A percentile compares a stretch with the other conserved stretches of the same genome.
phyloP scores from a whole-genome alignment of 78 protist genomes.

The Polysphondylium violaceum region DNA sequence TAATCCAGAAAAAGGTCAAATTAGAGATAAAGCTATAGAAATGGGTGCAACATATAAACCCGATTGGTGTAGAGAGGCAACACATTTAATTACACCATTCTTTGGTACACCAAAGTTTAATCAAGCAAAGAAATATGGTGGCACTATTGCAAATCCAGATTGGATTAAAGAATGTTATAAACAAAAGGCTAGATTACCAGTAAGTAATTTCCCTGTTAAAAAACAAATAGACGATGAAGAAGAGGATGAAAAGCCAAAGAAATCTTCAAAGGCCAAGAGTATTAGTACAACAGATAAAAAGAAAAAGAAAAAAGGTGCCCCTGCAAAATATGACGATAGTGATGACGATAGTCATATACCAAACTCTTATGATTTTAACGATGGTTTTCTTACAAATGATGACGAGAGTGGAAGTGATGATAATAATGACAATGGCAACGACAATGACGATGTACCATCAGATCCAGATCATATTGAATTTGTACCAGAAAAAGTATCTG shows the following conservation, averaged over 20 bases:
- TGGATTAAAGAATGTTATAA: constrained; percentile 74
- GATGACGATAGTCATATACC: constrained; percentile 70
- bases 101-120: constrained; percentile 36
- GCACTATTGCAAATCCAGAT: constrained; percentile 22
- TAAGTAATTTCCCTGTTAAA: background rate
- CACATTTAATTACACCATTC: constrained; percentile 60
- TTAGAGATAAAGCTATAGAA: constrained; percentile 57
- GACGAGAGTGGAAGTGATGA: background rate
- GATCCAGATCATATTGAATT: constrained; percentile 11
- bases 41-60: constrained; percentile 68
- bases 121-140: constrained; percentile 30
- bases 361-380: constrained; percentile 47
- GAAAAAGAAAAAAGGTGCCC: constrained; percentile 16
- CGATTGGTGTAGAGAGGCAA: constrained; percentile 64
- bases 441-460: background rate
- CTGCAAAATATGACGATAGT: constrained; percentile 11
- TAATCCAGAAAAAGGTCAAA: constrained; percentile 44
- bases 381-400: constrained; percentile 10
- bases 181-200: constrained; percentile 39
- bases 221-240: background rate
- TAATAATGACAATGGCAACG: background rate
- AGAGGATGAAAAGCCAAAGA: background rate
- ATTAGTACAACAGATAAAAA: constrained; percentile 23
- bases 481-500: constrained; percentile 14
- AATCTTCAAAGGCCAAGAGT: background rate